These are phyloP conservation scores for Hibiscus tridactylites DNA, from an alignment of 345 rosid genomes.

Conservation along the genomic window DNA sequence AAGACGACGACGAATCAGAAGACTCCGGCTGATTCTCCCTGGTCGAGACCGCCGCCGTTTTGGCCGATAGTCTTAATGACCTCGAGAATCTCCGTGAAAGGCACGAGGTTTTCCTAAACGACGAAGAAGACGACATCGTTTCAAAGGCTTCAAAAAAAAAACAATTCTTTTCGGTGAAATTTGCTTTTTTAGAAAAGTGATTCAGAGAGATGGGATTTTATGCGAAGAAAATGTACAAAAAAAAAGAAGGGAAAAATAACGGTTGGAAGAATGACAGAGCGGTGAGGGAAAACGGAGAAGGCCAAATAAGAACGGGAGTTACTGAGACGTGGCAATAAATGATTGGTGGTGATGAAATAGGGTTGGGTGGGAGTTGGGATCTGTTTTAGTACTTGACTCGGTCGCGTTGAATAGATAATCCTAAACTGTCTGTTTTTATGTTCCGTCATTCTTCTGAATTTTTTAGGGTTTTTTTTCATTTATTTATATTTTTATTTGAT, in stretches of 20 bases:
- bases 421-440: neutral
- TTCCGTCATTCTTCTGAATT: too few relatives aligned
- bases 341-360: neutral
- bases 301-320: neutral
- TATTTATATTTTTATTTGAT: too few relatives aligned
- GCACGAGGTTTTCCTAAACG: slow-evolving; percentile 1
- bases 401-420: neutral
- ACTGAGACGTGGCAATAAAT: neutral
- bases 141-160: neutral
- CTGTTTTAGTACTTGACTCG: neutral
- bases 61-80: neutral
- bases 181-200: neutral
- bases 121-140: slow-evolving; percentile 6
- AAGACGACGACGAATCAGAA: slow-evolving; percentile 7
- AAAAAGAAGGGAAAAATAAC: neutral
- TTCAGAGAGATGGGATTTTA: neutral
- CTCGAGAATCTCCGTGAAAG: slow-evolving; percentile 7
- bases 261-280: neutral
- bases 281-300: neutral
- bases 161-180: neutral
- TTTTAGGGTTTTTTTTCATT: too few relatives aligned
- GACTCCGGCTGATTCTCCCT: slow-evolving; percentile 6
- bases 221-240: neutral
- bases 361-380: neutral
- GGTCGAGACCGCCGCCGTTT: neutral